phyloP scores from a whole-genome alignment of 345 rosid genomes.

The Cardamine occulta region DNA sequence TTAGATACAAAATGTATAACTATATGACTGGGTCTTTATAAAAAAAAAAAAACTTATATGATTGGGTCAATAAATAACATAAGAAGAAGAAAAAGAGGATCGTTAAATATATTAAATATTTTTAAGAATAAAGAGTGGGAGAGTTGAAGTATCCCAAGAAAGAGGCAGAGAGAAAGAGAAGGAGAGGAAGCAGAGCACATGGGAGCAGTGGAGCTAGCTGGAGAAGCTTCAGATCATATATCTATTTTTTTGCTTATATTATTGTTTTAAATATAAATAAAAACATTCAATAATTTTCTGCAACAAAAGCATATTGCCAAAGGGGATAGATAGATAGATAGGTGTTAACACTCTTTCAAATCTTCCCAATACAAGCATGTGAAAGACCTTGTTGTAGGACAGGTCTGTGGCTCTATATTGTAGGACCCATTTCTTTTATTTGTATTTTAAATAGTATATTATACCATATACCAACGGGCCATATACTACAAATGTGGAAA shows the following conservation, averaged over 20 bases:
- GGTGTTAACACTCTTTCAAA: constrained; percentile 35
- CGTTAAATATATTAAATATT: not conserved
- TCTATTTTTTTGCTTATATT: constrained; percentile 25
- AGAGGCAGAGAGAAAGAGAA: constrained; percentile 42
- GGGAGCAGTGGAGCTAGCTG: constrained; percentile 78
- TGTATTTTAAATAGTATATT: not conserved
- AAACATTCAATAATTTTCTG: constrained; percentile 37
- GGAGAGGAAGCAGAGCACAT: constrained; percentile 63
- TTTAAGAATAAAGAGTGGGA: constrained; percentile 32
- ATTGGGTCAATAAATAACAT: constrained; percentile 23
- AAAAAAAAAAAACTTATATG: no score
- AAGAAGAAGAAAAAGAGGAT: constrained; percentile 10
- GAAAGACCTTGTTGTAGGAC: constrained; percentile 65
- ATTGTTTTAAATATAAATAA: not conserved
- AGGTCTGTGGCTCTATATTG: constrained; percentile 47
- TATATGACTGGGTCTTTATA: constrained; percentile 25
- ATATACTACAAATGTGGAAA: constrained; percentile 2
- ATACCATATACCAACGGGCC: constrained; percentile 27
- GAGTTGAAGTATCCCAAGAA: constrained; percentile 43
- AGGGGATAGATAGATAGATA: constrained; percentile 42
- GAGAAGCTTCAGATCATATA: constrained; percentile 68
- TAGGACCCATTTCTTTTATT: constrained; percentile 48
- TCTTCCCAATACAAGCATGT: constrained; percentile 62
- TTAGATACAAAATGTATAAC: no score
- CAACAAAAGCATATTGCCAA: constrained; percentile 47